A percentile compares a stretch with the other conserved stretches of the same genome.
phyloP scores from a whole-genome alignment of 495 filamentous ascomycete genomes.

The Pseudoneurospora amorphoporcata region DNA sequence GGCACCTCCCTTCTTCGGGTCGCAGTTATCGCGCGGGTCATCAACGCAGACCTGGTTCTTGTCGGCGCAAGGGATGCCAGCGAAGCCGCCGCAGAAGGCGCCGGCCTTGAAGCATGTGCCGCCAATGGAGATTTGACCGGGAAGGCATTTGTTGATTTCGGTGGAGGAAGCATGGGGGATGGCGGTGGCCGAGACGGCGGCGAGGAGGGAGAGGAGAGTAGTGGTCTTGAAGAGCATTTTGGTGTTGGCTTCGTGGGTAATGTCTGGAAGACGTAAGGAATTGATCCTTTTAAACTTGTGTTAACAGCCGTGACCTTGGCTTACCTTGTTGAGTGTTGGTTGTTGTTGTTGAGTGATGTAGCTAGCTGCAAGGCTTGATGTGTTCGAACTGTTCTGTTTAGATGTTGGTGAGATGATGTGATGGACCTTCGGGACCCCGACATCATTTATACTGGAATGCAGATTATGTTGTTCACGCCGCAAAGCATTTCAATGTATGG shows the following conservation, averaged over 20 bases:
- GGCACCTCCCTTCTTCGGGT: conserved; percentile 8
- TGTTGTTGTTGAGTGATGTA: neutral
- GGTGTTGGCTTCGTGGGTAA: neutral
- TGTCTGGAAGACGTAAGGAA: neutral
- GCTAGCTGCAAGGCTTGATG: neutral
- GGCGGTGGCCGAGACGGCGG: neutral
- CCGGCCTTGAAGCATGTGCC: conserved; percentile 15
- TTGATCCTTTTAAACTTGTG: neutral
- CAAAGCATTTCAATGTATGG: neutral
- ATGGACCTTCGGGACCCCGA: neutral
- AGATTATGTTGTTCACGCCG: neutral
- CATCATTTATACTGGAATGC: neutral
- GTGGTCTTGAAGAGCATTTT: neutral
- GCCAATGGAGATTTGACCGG: conserved; percentile 14
- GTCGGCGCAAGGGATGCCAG: conserved; percentile 14
- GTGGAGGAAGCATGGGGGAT: neutral
- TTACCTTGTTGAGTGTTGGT: neutral
- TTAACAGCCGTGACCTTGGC: neutral
- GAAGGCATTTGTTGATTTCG: neutral
- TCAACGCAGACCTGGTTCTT: conserved; percentile 20
- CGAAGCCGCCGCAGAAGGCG: conserved; percentile 25
- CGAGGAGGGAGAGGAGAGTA: neutral
- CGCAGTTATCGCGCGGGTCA: conserved; percentile 16
- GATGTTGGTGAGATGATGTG: neutral
- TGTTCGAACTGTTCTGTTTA: neutral